Percentiles rank a stretch among this genome's conserved stretches.
Conservation (phyloP, 2,329 filamentous ascomycete species). For the Epichloe sylvatica region DNA sequence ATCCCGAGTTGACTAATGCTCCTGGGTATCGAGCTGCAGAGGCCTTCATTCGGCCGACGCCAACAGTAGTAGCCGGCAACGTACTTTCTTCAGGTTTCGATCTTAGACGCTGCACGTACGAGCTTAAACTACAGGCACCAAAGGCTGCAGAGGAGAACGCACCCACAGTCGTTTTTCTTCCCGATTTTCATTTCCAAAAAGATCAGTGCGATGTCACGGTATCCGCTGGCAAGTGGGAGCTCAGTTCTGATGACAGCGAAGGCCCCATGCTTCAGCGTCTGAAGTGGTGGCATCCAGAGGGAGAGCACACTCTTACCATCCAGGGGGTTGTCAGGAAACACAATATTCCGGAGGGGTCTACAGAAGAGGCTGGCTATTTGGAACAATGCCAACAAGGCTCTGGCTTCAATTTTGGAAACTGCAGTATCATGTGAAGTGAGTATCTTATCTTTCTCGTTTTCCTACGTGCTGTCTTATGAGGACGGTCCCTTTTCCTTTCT, state of each 20-base stretch:
- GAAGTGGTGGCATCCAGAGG: constrained; percentile 85
- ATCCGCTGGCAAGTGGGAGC: constrained; percentile 79
- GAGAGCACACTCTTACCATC: constrained; percentile 66
- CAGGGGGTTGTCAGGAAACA: constrained; percentile 62
- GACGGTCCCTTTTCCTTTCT: not conserved
- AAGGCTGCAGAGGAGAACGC: constrained; percentile 43
- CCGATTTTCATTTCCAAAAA: constrained; percentile 82
- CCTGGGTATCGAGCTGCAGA: constrained; percentile 81
- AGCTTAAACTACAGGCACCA: constrained; percentile 51
- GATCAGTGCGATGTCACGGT: constrained; percentile 58
- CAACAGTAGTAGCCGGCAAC: constrained; percentile 59
- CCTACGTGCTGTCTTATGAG: too few relatives aligned
- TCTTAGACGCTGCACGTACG: constrained; percentile 63
- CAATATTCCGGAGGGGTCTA: constrained; percentile 40
- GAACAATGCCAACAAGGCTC: constrained; percentile 47
- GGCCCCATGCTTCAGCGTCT: constrained; percentile 59
- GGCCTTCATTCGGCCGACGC: constrained; percentile 77
- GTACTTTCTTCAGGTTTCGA: constrained; percentile 68
- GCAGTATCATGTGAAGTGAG: constrained; percentile 34
- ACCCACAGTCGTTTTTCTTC: constrained; percentile 74
- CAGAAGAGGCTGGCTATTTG: constrained; percentile 66
- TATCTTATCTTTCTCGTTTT: too few relatives aligned
- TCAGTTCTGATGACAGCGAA: constrained; percentile 58
- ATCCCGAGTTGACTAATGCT: constrained; percentile 45
- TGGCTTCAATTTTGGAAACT: constrained; percentile 30